Evolutionary conservation across 495 filamentous ascomycete species (phyloP).

Genomic region (Podospora australis): DNA sequence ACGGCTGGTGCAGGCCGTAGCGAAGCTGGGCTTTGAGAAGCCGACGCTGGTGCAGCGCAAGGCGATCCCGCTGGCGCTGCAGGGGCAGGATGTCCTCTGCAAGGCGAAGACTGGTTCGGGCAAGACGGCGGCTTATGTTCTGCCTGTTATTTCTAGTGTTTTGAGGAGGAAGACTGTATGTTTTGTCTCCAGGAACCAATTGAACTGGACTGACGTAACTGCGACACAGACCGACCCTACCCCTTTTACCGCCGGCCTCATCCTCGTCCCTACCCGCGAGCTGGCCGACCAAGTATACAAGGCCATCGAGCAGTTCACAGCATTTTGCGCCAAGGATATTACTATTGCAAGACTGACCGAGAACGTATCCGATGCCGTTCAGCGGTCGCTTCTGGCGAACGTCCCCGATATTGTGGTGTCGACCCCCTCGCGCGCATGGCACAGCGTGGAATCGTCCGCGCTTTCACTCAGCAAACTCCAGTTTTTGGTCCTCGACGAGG

Average conservation of each 20-base stretch:
- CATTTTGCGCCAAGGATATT: conserved; percentile 79
- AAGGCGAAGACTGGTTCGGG: conserved; percentile 90
- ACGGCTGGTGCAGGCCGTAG: conserved; percentile 77
- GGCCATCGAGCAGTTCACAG: conserved; percentile 61
- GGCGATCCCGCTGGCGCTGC: conserved; percentile 83
- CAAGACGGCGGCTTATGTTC: conserved; percentile 95
- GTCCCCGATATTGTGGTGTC: conserved; percentile 83
- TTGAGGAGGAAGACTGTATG: conserved; percentile 67
- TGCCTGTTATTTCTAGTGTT: conserved; percentile 77
- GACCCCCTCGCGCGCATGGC: conserved; percentile 71
- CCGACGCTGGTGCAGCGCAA: conserved; percentile 82
- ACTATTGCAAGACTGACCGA: conserved; percentile 78
- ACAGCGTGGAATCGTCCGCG: conserved; percentile 61
- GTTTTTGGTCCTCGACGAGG: conserved; percentile 89
- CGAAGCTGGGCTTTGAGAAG: conserved; percentile 71
- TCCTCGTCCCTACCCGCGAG: conserved; percentile 91
- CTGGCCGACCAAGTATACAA: conserved; percentile 85
- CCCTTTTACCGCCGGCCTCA: conserved; percentile 54
- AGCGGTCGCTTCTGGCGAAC: conserved; percentile 78
- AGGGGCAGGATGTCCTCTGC: conserved; percentile 84
- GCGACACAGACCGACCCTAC: conserved; percentile 26
- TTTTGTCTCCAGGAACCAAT: background rate
- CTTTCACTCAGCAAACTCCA: conserved; percentile 63
- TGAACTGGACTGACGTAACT: background rate
- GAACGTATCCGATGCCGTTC: conserved; percentile 80